Conservation (phyloP, 169 alveolate species). For the Plasmodium knowlesi region DNA sequence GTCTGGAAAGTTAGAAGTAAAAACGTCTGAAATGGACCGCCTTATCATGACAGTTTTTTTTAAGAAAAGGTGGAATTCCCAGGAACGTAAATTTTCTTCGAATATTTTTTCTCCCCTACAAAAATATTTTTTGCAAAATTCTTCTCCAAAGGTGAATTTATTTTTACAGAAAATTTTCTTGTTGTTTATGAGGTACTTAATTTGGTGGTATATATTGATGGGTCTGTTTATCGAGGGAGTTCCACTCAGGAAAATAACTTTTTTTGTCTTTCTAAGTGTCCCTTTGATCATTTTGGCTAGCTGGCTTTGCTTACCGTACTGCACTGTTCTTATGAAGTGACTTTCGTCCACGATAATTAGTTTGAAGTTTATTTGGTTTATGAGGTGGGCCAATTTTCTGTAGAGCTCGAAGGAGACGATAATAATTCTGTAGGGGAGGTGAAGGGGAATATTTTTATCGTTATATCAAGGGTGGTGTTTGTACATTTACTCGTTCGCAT, state of each 20-base stretch:
- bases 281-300: constrained; percentile 31
- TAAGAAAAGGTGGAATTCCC: constrained; percentile 52
- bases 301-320: constrained; percentile 61
- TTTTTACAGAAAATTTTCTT: constrained; percentile 35
- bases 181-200: constrained; percentile 38
- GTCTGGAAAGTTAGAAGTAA: constrained; percentile 17
- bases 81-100: constrained; percentile 66
- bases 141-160: constrained; percentile 54
- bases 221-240: constrained; percentile 68
- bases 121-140: constrained; percentile 59
- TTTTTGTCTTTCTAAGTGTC: constrained; percentile 14
- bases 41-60: constrained; percentile 65
- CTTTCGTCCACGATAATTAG: constrained; percentile 55
- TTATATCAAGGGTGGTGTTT: neutral
- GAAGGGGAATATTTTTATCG: neutral
- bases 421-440: neutral
- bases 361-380: constrained; percentile 23
- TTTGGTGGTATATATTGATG: constrained; percentile 59
- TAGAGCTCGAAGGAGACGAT: constrained; percentile 47
- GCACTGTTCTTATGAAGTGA: constrained; percentile 44
- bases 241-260: constrained; percentile 44
- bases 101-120: constrained; percentile 45
- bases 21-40: constrained; percentile 10
- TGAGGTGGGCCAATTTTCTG: constrained; percentile 17
- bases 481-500: neutral